Evolutionary conservation across 768 basidiomycete species (phyloP), one percentile per base, ranked within the genome.

Genomic region (Lactarius akahatsu): DNA sequence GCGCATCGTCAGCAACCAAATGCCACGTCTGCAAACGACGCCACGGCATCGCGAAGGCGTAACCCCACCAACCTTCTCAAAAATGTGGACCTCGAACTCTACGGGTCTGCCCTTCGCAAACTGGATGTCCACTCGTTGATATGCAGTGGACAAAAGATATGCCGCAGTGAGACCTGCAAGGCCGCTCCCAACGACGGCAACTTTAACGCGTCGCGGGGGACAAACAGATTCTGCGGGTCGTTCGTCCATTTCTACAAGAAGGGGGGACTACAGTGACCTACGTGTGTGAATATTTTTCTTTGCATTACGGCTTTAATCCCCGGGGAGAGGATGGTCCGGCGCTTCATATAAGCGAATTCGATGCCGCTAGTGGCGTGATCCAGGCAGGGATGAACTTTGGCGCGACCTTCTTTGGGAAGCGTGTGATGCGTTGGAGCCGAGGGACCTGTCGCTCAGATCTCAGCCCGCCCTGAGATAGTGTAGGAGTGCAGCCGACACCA

Each of bases 161-260:
- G 87, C 87, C 30, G 88, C 81, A 0, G 89, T 87, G 30, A 92
- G 79, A 4, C 90, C 90, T 28, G 90, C 88, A 6, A 93, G 81
- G 26, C 90, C 90, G 64, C 83, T 86, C 15, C 90, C 90, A 15
- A 91, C 74, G 38, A 92, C 81, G 2, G 89, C 89, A 36, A 92
- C 85, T 67, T 85, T 86, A 41, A 72, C 79, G 64, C 78, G 74
- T 28, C 60, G 59, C 15, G 15, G 32, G 1, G 36, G 34, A 5
- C 6, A 23, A 45, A 28, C 43, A 23, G 57, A 26, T 23, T 41
- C 16, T 13, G 11, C n/a, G 30, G 10, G 18, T 30, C 16, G 20
- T 32, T 28, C 56, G 10, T 18, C 34, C 61, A 28, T 47, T 34
- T 30, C 6, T 52, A 52, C 50, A 7, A 26, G 43, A 43, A 34